These are phyloP conservation scores for Cystobasidiaceae sp. DNA, from an alignment of 1,284 basidiomycete genomes.

Conservation along the genomic window DNA sequence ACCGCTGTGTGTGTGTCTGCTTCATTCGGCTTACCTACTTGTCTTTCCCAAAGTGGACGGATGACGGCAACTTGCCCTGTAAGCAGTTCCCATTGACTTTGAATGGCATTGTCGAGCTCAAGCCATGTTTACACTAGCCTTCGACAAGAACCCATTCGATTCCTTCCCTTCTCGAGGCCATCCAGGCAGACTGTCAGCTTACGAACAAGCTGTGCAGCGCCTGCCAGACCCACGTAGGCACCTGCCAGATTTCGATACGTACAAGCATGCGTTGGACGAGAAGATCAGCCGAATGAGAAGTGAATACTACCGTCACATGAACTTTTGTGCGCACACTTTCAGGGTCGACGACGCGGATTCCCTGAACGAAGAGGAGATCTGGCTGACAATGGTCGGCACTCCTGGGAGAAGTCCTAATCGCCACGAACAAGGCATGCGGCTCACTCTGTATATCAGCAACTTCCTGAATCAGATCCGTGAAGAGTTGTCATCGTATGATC, in stretches of 20 bases:
- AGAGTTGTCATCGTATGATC: neutral
- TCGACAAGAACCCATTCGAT: neutral
- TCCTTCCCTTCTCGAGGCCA: neutral
- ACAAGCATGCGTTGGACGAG: neutral
- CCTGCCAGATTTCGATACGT: neutral
- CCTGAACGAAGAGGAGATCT: neutral
- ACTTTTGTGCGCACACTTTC: neutral
- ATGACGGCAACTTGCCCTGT: neutral
- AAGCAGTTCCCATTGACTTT: no score
- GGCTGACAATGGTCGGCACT: neutral
- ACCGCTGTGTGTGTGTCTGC: no score
- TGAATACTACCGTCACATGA: neutral
- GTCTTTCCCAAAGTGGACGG: neutral
- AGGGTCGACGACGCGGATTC: neutral
- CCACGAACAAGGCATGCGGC: neutral
- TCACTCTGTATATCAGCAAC: neutral
- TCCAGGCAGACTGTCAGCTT: neutral
- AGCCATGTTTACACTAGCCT: no score
- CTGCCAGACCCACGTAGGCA: neutral
- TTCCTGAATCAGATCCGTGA: slow-evolving; percentile 2
- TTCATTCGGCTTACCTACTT: neutral
- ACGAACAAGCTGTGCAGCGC: no score
- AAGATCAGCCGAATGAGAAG: neutral
- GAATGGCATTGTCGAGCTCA: no score
- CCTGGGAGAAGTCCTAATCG: neutral